Base-by-base conservation (phyloP, 176 grass and related monocot species). In the Oryza glumipatula region DNA sequence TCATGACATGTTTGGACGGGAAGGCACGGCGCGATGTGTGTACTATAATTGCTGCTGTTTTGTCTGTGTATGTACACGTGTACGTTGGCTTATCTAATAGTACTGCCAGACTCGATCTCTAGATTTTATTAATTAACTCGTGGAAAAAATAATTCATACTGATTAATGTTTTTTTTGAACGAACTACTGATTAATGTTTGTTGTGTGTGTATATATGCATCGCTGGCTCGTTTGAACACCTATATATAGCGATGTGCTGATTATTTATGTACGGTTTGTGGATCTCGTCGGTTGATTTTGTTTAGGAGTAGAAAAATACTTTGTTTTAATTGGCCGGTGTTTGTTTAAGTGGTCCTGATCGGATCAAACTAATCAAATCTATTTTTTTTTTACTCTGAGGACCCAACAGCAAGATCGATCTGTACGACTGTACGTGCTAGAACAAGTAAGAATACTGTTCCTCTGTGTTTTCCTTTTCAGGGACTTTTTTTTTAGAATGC, bases 281-380 rank as follows among this genome's bases (percentile, higher is more conserved):
- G 17, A 41, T 70, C 7, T 33, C 36, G 68, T 43, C 68, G 19
- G 68, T 70, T 71, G 68, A 44, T 70, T 70, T 70, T 69, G 15
- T 35, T 68, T 16, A 33, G 16, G 1, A 32, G 30, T 30, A 41
- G 2, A 41, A 17, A 70, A 36, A n/a, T n/a, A n/a, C 19, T 60
- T n/a, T 60, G 15, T 54, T 54, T 3, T 54, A 54, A 19, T 54
- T 17, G 51, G 4, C 51, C 51, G 0, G 17, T 19, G 13, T 19
- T 54, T 19, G 3, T 54, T 54, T 15, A 52, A 52, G 49, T 52
- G 12, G 4, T 52, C 51, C 13, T 54, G 51, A 54, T 19, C 15
- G 51, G 16, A 54, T 19, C 51, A 19, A 19, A 19, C 16, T 54
- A 16, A 54, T 54, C 51, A 54, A 49, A 3, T 51, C 48, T 16